phyloP scores from a whole-genome alignment of 2,329 filamentous ascomycete species.

The Colletotrichum orchidophilum region DNA sequence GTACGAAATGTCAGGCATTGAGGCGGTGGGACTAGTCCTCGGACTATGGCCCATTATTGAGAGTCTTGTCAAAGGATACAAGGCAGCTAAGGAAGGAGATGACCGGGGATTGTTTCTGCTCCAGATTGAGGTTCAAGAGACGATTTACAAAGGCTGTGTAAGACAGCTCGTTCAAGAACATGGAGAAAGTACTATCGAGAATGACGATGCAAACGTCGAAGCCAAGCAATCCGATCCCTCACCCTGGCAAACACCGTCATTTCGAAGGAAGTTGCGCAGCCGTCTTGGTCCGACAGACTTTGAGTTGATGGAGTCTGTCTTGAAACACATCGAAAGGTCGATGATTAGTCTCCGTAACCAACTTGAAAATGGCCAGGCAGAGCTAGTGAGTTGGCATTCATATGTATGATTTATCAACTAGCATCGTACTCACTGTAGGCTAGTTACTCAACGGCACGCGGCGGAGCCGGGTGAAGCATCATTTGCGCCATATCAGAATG shows the following conservation, averaged over 20 bases:
- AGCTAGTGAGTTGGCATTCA: not conserved
- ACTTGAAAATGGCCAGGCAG: not conserved
- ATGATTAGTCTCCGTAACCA: not conserved
- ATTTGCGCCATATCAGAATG: not conserved
- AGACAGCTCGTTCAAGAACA: not conserved
- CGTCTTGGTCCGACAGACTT: not conserved
- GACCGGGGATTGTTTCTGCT: not conserved
- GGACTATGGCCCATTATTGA: constrained; percentile 12
- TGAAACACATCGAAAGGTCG: not conserved
- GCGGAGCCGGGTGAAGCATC: not conserved
- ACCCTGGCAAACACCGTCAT: not conserved
- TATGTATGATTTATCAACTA: not conserved
- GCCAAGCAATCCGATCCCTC: not conserved
- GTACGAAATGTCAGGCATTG: constrained; percentile 11
- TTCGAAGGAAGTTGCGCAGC: not conserved
- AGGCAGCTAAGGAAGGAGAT: not conserved
- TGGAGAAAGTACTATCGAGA: not conserved
- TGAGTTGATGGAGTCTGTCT: not conserved
- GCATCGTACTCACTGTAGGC: not conserved
- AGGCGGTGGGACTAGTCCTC: constrained; percentile 1
- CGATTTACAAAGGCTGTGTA: not conserved
- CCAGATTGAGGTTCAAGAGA: not conserved
- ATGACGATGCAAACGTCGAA: not conserved
- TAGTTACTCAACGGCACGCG: not conserved
- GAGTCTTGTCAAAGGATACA: not conserved